Conservation (phyloP, 129 eudicot genomes). For the Flaveria robusta region DNA sequence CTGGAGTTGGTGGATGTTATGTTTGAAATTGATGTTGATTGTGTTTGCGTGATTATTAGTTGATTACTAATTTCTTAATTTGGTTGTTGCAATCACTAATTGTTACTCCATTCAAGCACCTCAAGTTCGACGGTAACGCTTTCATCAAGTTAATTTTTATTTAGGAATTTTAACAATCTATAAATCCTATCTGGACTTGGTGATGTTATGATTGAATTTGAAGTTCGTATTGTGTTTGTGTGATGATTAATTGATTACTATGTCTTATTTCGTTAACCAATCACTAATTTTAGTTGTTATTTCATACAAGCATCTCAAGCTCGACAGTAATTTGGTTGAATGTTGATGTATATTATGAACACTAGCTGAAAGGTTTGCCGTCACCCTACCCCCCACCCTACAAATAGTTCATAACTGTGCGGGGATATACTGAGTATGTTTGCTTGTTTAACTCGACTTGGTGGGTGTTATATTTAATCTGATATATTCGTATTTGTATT, state of each 20-base stretch:
- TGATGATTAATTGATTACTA: neutral
- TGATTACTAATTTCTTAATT: neutral
- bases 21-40: neutral
- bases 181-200: constrained; percentile 29
- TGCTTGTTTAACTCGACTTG: too few species aligned
- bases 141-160: neutral
- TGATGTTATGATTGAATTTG: neutral
- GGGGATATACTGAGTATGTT: too few species aligned
- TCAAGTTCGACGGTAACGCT: constrained; percentile 44
- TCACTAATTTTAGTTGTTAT: constrained; percentile 17
- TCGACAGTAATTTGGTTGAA: too few species aligned
- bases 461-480: too few species aligned
- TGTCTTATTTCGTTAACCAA: neutral
- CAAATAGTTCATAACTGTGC: too few species aligned
- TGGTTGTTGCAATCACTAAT: neutral
- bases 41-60: constrained; percentile 3
- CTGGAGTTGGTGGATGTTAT: constrained; percentile 5
- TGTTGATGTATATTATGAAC: too few species aligned
- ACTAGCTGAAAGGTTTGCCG: too few species aligned
- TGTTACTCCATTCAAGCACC: constrained; percentile 60
- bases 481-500: neutral
- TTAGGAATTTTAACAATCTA: neutral
- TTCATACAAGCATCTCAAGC: constrained; percentile 49
- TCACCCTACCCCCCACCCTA: too few species aligned
- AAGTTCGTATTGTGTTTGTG: neutral